Evolutionary conservation across 2,329 filamentous ascomycete species (phyloP).

Genomic region (Elsinoe arachidis): DNA sequence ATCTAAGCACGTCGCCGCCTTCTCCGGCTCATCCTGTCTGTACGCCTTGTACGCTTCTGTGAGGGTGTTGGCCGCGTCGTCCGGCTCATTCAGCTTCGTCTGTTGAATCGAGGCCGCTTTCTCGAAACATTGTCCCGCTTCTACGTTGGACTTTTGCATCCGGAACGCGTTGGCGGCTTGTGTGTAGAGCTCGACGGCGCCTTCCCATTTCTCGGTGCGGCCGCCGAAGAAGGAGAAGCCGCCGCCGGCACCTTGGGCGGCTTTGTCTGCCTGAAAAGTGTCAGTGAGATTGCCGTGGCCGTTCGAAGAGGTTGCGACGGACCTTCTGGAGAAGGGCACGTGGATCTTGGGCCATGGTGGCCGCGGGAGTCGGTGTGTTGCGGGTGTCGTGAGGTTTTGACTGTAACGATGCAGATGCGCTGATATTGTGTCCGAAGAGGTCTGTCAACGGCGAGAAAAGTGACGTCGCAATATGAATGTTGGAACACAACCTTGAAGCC

Average conservation of each 20-base stretch:
- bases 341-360: conserved; percentile 64
- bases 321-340: conserved; percentile 73
- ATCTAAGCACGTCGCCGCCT: conserved; percentile 72
- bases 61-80: conserved; percentile 82
- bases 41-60: conserved; percentile 95
- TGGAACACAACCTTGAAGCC: background rate
- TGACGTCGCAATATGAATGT: background rate
- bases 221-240: conserved; percentile 90
- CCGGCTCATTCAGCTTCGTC: conserved; percentile 76
- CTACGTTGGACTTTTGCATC: conserved; percentile 73
- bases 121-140: conserved; percentile 81
- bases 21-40: conserved; percentile 71
- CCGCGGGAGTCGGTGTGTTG: background rate
- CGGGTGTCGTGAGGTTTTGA: background rate
- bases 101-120: conserved; percentile 71
- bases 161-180: conserved; percentile 89
- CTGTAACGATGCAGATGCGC: background rate
- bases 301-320: background rate
- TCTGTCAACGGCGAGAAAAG: background rate
- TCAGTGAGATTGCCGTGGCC: conserved; percentile 17
- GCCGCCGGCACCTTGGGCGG: conserved; percentile 60
- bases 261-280: conserved; percentile 69
- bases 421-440: background rate
- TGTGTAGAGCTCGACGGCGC: conserved; percentile 76
- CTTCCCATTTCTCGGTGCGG: conserved; percentile 78